Conservation (phyloP, 1,139 yeast genomes). For the Suhomyces bokatorum region DNA sequence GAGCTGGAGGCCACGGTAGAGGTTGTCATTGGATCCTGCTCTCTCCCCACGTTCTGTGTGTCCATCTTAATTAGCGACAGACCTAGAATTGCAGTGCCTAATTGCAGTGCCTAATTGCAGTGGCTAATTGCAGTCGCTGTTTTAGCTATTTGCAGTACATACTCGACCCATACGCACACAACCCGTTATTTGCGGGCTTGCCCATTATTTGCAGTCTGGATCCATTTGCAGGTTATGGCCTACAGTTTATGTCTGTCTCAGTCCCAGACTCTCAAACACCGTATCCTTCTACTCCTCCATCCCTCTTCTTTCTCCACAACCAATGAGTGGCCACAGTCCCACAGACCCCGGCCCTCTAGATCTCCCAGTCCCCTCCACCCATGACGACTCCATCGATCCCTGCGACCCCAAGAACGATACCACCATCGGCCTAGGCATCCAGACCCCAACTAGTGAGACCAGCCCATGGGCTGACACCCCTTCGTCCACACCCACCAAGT, state of each 20-base stretch:
- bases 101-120: too few relatives aligned
- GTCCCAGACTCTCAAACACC: too few relatives aligned
- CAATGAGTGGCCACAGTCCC: slow-evolving; percentile 1
- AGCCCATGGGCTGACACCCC: slow-evolving; percentile 15
- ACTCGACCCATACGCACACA: too few relatives aligned
- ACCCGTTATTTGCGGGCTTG: too few relatives aligned
- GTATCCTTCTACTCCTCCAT: background rate
- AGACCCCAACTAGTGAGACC: slow-evolving; percentile 14
- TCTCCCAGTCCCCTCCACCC: background rate
- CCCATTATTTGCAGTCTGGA: background rate
- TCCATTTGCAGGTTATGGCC: background rate
- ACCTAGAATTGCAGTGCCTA: too few relatives aligned
- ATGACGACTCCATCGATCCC: background rate
- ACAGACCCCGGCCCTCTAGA: background rate
- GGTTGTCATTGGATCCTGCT: too few relatives aligned
- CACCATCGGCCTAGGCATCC: slow-evolving; percentile 11
- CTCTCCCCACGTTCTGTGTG: too few relatives aligned
- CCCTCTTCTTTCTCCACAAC: background rate
- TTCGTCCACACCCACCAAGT: slow-evolving; percentile 8
- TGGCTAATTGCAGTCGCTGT: too few relatives aligned
- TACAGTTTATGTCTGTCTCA: background rate
- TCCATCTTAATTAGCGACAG: too few relatives aligned
- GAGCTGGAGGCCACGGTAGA: background rate
- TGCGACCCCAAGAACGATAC: slow-evolving; percentile 1
- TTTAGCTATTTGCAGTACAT: background rate